Evolutionary conservation across 2,329 filamentous ascomycete species (phyloP).

Genomic region (Neofusicoccum kwambonambiense): DNA sequence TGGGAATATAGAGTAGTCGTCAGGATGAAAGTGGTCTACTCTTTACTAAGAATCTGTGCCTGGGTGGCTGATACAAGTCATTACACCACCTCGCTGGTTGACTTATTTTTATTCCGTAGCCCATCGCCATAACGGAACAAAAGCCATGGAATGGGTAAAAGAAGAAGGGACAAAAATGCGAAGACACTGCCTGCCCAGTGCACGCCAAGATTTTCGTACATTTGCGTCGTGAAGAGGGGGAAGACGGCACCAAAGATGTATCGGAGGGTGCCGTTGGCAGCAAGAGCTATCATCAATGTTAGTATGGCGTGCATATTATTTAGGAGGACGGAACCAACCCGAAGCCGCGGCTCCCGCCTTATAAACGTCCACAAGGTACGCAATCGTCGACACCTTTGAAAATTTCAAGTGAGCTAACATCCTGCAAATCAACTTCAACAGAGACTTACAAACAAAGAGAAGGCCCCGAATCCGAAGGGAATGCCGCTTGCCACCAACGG

Average conservation of each 20-base stretch:
- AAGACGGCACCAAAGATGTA: slow-evolving; percentile 37
- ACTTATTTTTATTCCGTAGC: not conserved
- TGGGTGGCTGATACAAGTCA: no score
- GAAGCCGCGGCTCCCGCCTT: not conserved
- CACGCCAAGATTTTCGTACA: slow-evolving; percentile 47
- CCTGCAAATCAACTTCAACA: not conserved
- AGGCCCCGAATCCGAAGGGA: slow-evolving; percentile 60
- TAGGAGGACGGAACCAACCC: not conserved
- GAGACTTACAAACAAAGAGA: slow-evolving; percentile 57
- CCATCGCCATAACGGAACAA: not conserved
- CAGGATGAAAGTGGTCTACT: no score
- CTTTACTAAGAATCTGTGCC: no score
- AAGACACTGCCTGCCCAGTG: slow-evolving; percentile 50
- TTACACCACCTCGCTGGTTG: not conserved
- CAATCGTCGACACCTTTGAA: not conserved
- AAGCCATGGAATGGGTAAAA: slow-evolving; percentile 26
- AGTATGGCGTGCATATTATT: no score
- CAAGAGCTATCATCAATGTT: slow-evolving; percentile 26
- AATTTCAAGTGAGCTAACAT: not conserved
- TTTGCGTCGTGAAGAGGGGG: slow-evolving; percentile 45
- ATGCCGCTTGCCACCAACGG: slow-evolving; percentile 53
- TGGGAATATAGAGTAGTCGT: no score
- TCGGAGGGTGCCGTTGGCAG: slow-evolving; percentile 38
- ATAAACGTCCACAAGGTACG: not conserved
- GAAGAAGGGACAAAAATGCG: slow-evolving; percentile 46